Evolutionary conservation across 2,329 filamentous ascomycete genomes (phyloP).

Genomic region (Curvularia lunata): DNA sequence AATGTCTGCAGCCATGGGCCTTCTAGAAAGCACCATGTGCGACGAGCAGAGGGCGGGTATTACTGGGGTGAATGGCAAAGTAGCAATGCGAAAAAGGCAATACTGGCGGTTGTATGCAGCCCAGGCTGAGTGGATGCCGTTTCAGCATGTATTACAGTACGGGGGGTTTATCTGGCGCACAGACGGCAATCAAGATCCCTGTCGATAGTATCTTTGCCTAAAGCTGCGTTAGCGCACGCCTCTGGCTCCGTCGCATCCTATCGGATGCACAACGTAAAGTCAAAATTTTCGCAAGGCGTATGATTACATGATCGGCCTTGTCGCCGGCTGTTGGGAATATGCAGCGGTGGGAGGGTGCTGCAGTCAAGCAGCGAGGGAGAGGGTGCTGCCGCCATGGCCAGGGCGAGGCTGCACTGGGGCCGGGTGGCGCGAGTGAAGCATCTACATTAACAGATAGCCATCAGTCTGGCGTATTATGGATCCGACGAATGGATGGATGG

Average conservation of each 20-base stretch:
- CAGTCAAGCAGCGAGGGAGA: not conserved
- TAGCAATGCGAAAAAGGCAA: not conserved
- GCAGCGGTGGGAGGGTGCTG: not conserved
- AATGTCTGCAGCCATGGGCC: not conserved
- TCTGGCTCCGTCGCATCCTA: conserved; percentile 9
- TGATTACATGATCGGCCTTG: conserved; percentile 1
- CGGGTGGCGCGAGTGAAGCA: too few species aligned
- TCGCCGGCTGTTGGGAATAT: not conserved
- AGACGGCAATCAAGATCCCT: conserved; percentile 14
- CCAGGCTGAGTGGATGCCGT: not conserved
- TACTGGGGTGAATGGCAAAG: too few species aligned
- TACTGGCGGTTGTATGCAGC: conserved; percentile 1
- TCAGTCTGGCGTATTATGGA: too few species aligned
- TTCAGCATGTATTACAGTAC: not conserved
- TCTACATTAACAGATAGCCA: too few species aligned
- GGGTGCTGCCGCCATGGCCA: too few species aligned
- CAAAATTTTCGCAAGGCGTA: conserved; percentile 1
- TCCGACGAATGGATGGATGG: too few species aligned
- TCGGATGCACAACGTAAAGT: conserved; percentile 20
- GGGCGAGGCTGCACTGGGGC: too few species aligned
- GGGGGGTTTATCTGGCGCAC: not conserved
- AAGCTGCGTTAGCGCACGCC: conserved; percentile 17
- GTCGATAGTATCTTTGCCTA: conserved; percentile 18
- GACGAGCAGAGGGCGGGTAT: too few species aligned
- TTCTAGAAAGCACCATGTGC: too few species aligned